A percentile compares a stretch with the other conserved stretches of the same genome.
Evolutionary conservation across 108 stramenopile genomes (phyloP).

Genomic region (Poteriospumella lacustris): DNA sequence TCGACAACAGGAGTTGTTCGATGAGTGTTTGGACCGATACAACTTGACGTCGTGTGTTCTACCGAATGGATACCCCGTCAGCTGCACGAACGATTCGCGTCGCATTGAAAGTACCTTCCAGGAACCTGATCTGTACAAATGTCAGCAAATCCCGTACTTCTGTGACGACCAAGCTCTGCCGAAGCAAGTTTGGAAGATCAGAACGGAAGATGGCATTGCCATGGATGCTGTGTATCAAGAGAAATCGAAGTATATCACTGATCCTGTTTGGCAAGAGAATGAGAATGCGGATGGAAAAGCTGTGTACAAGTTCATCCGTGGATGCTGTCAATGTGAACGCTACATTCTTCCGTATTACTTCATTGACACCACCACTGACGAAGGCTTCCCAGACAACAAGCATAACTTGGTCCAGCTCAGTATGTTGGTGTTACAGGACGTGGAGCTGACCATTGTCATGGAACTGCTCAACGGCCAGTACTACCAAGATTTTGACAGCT

Average conservation of each 20-base stretch:
- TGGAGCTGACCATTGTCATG: constrained; percentile 59
- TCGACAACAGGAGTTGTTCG: constrained; percentile 37
- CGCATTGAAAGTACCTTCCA: not conserved
- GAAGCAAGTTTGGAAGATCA: constrained; percentile 48
- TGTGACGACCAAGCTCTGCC: constrained; percentile 59
- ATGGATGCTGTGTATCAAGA: not conserved
- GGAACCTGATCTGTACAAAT: constrained; percentile 44
- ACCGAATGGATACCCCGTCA: constrained; percentile 27
- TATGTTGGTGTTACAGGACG: constrained; percentile 51
- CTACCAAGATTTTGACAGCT: constrained; percentile 62
- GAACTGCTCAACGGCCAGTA: constrained; percentile 70
- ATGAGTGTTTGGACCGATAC: constrained; percentile 37
- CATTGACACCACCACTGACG: constrained; percentile 1
- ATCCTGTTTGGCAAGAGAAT: constrained; percentile 26
- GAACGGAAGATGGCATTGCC: constrained; percentile 1
- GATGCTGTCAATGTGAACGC: constrained; percentile 66
- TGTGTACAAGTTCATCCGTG: constrained; percentile 31
- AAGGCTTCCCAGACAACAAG: constrained; percentile 69
- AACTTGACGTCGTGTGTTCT: constrained; percentile 32
- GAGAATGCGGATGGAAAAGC: too few relatives aligned
- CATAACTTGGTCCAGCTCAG: constrained; percentile 63
- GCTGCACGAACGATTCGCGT: not conserved
- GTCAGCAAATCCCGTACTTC: constrained; percentile 61
- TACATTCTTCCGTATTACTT: constrained; percentile 54
- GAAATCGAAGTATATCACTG: constrained; percentile 18